Base-by-base conservation (phyloP, 305 asterid genomes). In the Striga hermonthica region DNA sequence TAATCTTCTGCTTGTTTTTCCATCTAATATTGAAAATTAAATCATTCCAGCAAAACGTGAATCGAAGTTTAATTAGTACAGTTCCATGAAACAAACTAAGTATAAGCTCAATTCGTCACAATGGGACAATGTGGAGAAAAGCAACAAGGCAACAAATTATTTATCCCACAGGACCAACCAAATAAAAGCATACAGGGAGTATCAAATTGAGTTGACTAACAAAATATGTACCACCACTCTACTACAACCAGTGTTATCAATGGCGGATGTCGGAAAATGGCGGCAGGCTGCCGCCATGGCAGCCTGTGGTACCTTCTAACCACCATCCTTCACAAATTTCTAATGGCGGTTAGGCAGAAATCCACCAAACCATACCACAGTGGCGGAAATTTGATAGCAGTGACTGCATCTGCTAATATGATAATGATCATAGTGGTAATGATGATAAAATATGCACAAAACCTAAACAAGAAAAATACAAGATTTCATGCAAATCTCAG, bases 1-100 rank as follows among this genome's bases (percentile, higher is more conserved):
- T 82, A 77, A 9, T 73, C 81, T 67, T 82, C 95, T 13, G 86
- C 74, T 67, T 22, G 31, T 22, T 86, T 91, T 64, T 91, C 96
- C 97, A 91, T 88, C 98, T 90, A 71, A 75, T 13, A 43, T 43
- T 57, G 47, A 57, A 49, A 7, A 48, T 57, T 44, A 65, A 62
- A 36, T 63, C 41, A 65, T 35, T 48, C 49, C 52, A 70, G 59
- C 56, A 72, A 44, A 49, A 57, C 43, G 40, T 38, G 36, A 31
- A 41, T 31, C 34, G 50, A 54, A 62, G 60, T 41, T 65, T 12
- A 60, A 63, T 45, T 39, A 62, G 69, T 65, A 60, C 43, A 43
- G 49, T 36, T 38, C 63, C 1, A 9, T 13, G 55, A 69, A 66
- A 59, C 39, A 67, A 40, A 66, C 36, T 54, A 61, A 34, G 13